Evolutionary conservation across 305 asterid genomes (phyloP).

Genomic region (Petunia hybrid): DNA sequence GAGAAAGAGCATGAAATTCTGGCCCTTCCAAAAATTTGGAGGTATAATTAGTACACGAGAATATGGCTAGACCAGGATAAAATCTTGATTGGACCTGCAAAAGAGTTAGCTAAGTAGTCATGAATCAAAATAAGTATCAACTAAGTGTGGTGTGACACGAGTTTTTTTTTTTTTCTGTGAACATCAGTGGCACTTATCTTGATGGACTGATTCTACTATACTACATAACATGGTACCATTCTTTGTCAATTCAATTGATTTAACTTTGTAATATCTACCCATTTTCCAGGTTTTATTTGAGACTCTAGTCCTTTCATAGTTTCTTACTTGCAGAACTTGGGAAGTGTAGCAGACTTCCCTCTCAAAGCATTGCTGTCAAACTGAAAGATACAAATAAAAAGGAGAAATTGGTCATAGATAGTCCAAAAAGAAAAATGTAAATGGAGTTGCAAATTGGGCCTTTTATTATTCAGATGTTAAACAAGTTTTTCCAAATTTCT

Average conservation of each 20-base stretch:
- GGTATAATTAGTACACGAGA: background rate
- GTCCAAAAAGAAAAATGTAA: slow-evolving; percentile 4
- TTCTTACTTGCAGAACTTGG: background rate
- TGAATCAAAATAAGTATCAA: slow-evolving; percentile 29
- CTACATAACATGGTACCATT: slow-evolving; percentile 1
- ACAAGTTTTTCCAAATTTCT: slow-evolving; percentile 18
- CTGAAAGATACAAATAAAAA: background rate
- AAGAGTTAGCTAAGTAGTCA: slow-evolving; percentile 26
- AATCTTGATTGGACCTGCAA: slow-evolving; percentile 30
- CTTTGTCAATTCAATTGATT: slow-evolving; percentile 23
- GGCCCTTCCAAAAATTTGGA: background rate
- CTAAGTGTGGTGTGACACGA: slow-evolving; percentile 21
- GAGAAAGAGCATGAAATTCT: background rate
- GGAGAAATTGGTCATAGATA: background rate
- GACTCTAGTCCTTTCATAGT: background rate
- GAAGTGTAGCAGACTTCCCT: background rate
- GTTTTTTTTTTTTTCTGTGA: background rate
- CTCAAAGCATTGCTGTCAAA: slow-evolving; percentile 9
- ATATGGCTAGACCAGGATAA: slow-evolving; percentile 20
- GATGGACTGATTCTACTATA: slow-evolving; percentile 19
- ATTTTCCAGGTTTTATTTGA: slow-evolving; percentile 16
- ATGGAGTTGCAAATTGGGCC: slow-evolving; percentile 2
- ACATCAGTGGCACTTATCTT: slow-evolving; percentile 27
- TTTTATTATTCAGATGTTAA: background rate
- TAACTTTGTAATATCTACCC: slow-evolving; percentile 25